These are phyloP conservation scores for Schoenoplectus tabernaemontani DNA, from an alignment of 202 grass and related monocot species.

Conservation along the genomic window DNA sequence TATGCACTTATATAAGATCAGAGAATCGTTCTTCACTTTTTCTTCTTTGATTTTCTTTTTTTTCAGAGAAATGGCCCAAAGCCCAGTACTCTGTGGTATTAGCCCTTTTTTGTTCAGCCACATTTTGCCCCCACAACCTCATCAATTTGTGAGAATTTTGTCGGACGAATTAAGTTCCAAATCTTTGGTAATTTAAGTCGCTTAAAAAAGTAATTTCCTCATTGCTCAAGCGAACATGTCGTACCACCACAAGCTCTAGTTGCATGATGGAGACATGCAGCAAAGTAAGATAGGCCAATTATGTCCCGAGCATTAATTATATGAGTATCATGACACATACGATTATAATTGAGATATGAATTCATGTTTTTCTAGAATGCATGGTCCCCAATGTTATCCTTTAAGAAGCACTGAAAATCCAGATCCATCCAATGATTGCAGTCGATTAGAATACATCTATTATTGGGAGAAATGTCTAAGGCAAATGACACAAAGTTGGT, in stretches of 20 bases:
- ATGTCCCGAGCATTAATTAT: background rate
- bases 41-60: background rate
- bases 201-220: background rate
- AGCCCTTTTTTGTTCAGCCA: background rate
- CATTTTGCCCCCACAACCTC: background rate
- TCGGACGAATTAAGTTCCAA: background rate
- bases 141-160: background rate
- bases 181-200: background rate
- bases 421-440: constrained; percentile 26
- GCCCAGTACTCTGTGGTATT: background rate
- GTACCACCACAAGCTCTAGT: background rate
- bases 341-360: background rate
- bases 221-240: background rate
- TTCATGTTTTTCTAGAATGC: background rate
- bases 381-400: constrained; percentile 20
- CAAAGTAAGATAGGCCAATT: background rate
- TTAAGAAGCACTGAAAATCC: constrained; percentile 7
- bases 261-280: background rate
- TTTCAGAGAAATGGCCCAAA: background rate
- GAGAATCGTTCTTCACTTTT: background rate
- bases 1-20: background rate
- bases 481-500: constrained; percentile 13
- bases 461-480: constrained; percentile 7
- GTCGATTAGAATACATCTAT: background rate
- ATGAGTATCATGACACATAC: background rate